Conservation (phyloP, 768 basidiomycete genomes). For the Crepidotus variabilis region DNA sequence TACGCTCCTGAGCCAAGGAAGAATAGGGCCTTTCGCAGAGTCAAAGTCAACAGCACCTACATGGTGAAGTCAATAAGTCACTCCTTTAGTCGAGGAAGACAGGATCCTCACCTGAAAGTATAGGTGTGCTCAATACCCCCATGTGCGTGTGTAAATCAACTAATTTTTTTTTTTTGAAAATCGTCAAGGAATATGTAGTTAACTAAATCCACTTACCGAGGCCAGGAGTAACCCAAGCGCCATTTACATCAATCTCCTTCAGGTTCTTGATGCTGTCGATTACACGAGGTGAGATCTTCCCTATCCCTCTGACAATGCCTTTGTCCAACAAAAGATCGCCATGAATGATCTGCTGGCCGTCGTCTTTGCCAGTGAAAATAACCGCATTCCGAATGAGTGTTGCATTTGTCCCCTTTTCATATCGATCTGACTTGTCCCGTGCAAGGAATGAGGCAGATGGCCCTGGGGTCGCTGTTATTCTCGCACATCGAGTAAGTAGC, state of each 20-base stretch:
- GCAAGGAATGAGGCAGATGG: conserved; percentile 31
- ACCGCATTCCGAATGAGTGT: conserved; percentile 72
- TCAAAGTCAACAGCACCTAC: conserved; percentile 55
- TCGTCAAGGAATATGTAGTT: conserved; percentile 14
- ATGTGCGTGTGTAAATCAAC: conserved; percentile 81
- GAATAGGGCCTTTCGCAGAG: conserved; percentile 61
- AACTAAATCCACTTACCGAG: conserved; percentile 38
- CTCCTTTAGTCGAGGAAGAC: background rate
- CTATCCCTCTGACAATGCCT: conserved; percentile 58
- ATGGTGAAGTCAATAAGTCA: background rate
- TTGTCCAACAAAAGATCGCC: conserved; percentile 69
- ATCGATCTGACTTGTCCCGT: conserved; percentile 58
- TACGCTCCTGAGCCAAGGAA: conserved; percentile 77
- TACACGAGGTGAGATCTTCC: conserved; percentile 40
- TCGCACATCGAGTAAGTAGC: conserved; percentile 47
- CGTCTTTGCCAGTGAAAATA: conserved; percentile 57
- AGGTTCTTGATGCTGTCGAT: conserved; percentile 40
- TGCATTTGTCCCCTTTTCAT: conserved; percentile 59
- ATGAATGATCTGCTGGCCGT: conserved; percentile 49
- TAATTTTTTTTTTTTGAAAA: conserved; percentile 14
- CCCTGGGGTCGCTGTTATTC: conserved; percentile 44
- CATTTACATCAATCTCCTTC: conserved; percentile 54
- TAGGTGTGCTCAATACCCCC: conserved; percentile 69
- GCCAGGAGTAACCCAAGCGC: conserved; percentile 68
- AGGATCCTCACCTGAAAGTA: conserved; percentile 30